These are phyloP conservation scores for Dovyalis caffra DNA, from an alignment of 345 rosid genomes.

Conservation along the genomic window DNA sequence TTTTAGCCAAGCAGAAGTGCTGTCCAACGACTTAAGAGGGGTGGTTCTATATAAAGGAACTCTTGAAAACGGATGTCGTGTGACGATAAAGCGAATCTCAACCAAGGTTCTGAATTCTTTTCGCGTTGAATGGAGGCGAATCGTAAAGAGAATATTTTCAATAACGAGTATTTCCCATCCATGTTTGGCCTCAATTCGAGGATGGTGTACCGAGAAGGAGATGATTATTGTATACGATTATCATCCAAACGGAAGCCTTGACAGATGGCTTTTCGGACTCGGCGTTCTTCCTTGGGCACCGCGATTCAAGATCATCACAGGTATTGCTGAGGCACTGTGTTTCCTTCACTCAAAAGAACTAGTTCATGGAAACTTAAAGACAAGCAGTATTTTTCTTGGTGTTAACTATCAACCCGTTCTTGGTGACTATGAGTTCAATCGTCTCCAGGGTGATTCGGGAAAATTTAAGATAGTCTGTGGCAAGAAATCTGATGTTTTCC, in stretches of 20 bases:
- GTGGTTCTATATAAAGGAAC: conserved; percentile 24
- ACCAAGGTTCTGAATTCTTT: not conserved
- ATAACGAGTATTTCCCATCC: conserved; percentile 11
- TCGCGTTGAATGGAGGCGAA: conserved; percentile 3
- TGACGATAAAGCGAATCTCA: conserved; percentile 24
- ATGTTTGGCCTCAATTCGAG: conserved; percentile 19
- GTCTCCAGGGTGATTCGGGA: not conserved
- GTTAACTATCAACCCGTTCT: too few relatives aligned
- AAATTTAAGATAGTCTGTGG: too few relatives aligned
- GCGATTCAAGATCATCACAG: conserved; percentile 11
- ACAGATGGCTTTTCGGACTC: conserved; percentile 23
- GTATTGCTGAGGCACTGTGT: conserved; percentile 13
- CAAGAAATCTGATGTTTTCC: conserved; percentile 17
- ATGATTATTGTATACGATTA: conserved; percentile 15
- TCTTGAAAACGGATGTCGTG: conserved; percentile 10
- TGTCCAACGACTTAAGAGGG: conserved; percentile 13
- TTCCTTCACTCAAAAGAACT: conserved; percentile 23
- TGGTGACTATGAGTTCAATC: conserved; percentile 17
- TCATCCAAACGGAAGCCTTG: conserved; percentile 26
- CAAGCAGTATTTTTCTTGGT: too few relatives aligned
- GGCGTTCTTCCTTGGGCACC: conserved; percentile 27
- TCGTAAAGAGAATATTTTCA: conserved; percentile 16
- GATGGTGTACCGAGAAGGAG: conserved; percentile 22
- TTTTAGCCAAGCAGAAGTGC: conserved; percentile 15
- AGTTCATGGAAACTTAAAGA: conserved; percentile 19